These are phyloP conservation scores for Pholiota microspora DNA, from an alignment of 768 basidiomycete genomes.

Conservation along the genomic window DNA sequence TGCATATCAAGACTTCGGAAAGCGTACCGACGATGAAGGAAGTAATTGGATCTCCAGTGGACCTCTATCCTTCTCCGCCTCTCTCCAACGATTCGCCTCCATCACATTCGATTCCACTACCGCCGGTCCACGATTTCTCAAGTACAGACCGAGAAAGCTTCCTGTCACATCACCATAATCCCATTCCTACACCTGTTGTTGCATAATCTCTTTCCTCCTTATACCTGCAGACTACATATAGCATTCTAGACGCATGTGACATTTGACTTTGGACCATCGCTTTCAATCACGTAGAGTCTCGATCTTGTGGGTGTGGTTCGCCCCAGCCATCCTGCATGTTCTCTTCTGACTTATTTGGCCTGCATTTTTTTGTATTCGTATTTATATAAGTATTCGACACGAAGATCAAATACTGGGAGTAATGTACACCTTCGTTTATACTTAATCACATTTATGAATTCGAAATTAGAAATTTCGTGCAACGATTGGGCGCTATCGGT, in stretches of 20 bases:
- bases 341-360: constrained; percentile 1
- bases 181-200: constrained; percentile 3
- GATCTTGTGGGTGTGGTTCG: neutral
- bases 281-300: constrained; percentile 1
- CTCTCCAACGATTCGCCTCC: constrained; percentile 34
- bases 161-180: constrained; percentile 8
- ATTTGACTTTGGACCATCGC: neutral
- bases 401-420: neutral
- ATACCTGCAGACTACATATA: neutral
- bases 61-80: constrained; percentile 52
- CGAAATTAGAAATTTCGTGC: neutral
- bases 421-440: neutral
- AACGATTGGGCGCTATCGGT: neutral
- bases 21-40: constrained; percentile 18
- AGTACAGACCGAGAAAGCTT: constrained; percentile 1
- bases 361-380: constrained; percentile 8
- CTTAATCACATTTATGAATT: neutral
- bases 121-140: constrained; percentile 8
- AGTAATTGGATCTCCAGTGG: constrained; percentile 26
- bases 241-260: constrained; percentile 6
- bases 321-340: neutral
- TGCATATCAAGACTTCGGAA: constrained; percentile 26
- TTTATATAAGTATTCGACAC: constrained; percentile 1
- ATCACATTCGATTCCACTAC: constrained; percentile 25
- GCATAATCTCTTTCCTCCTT: neutral